Conservation (phyloP, 176 grass and related monocot species). For the Lolium perenne region DNA sequence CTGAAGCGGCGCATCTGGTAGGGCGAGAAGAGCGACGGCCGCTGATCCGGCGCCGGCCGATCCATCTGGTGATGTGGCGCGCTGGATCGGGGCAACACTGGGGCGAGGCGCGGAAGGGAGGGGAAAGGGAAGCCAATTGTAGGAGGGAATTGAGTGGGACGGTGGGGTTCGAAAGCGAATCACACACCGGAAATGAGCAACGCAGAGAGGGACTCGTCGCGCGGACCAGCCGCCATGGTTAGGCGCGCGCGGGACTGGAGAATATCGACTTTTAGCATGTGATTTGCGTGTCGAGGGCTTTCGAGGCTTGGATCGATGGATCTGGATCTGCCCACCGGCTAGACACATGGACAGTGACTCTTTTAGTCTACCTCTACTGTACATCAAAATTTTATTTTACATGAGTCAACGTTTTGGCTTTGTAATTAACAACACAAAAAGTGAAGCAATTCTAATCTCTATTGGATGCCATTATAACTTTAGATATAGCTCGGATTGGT, state of each 20-base stretch:
- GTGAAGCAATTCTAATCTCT: too few species aligned
- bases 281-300: neutral
- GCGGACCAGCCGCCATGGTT: neutral
- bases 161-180: constrained; percentile 39
- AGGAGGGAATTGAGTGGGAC: constrained; percentile 7
- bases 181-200: neutral
- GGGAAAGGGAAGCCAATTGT: constrained; percentile 28
- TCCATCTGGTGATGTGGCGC: constrained; percentile 6
- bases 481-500: too few species aligned
- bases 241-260: neutral
- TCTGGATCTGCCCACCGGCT: neutral
- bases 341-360: neutral
- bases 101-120: neutral
- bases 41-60: constrained; percentile 32
- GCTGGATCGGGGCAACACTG: neutral
- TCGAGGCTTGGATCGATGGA: neutral
- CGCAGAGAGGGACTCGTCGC: neutral
- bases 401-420: too few species aligned
- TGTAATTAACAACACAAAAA: too few species aligned
- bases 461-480: too few species aligned
- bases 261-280: neutral
- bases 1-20: constrained; percentile 82
- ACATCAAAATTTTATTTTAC: too few species aligned
- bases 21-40: constrained; percentile 81
- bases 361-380: too few species aligned